Base-by-base conservation (phyloP, 2,329 filamentous ascomycete genomes). In the Capronia coronata region DNA sequence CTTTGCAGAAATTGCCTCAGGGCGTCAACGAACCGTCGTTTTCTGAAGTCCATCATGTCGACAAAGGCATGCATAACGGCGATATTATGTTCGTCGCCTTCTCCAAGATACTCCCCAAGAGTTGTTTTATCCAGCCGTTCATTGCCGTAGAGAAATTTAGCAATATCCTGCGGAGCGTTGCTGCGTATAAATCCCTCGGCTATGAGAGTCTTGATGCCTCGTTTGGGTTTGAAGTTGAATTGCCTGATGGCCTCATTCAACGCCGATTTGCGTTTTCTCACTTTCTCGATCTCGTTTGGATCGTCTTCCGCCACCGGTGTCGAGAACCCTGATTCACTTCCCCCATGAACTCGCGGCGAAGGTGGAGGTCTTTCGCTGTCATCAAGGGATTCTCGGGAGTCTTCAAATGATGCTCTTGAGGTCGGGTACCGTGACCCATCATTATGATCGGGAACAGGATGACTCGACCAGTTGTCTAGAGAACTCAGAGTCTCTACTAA, bases 21-120 rank as follows among this genome's bases (percentile, higher is more conserved):
- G 11, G 93, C 85, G 67, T 96, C 91, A 5, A 96, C 91, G 61
- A 98, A 98, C 2, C 90, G 83, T 48, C 84, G 87, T 67, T 90
- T 90, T 8, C 80, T 78, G 60, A 98, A 98, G 40, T 97, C 87
- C 89, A 98, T 96, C 16, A 76, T 72, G 61, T 98, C 91, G 10
- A 98, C 91, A 67, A 98, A 98, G 3, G 89, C 87, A 67, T 98
- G 93, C 93, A 98, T 98, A 59, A 88, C 94, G 54, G 91, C 88
- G 61, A 98, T 90, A 63, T 97, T 94, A 63, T 90, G 83, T 1
- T 88, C 76, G 9, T 98, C 91, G 27, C 89, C 93, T 67, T 98
- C 93, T 35, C 93, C 93, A 5, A 98, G 77, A 60, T 86, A 98
- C 66, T 98, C 93, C 61, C 93, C 93, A 39, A 98, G 84, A 63